Percentiles rank a stretch among this genome's conserved stretches.
phyloP scores from a whole-genome alignment of 768 basidiomycete species.

The Fomitopsis serialis region DNA sequence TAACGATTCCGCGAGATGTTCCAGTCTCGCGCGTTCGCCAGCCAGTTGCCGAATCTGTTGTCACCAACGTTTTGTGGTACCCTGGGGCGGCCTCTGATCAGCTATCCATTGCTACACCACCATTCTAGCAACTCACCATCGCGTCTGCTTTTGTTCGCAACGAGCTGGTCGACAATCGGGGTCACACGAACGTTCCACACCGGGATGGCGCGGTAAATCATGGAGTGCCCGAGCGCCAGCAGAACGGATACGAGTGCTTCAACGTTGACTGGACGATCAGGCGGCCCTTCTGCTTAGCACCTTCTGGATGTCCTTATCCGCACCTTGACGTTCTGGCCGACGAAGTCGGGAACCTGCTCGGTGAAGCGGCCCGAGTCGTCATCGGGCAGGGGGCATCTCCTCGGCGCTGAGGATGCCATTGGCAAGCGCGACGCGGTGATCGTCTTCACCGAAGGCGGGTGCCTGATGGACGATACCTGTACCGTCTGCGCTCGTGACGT shows the following conservation, averaged over 20 bases:
- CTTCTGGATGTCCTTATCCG: conserved; percentile 94
- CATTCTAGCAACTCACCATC: conserved; percentile 53
- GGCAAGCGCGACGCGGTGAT: conserved; percentile 87
- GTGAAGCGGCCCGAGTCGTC: conserved; percentile 90
- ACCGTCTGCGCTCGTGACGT: conserved; percentile 90
- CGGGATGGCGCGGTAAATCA: conserved; percentile 94
- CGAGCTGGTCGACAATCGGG: conserved; percentile 79
- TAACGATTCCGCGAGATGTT: conserved; percentile 98
- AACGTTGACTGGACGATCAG: conserved; percentile 84
- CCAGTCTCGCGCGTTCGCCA: conserved; percentile 98
- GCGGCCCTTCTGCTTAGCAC: conserved; percentile 81
- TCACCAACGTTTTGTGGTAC: conserved; percentile 91
- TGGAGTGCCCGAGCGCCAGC: conserved; percentile 96
- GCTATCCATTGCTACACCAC: neutral
- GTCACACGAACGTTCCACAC: conserved; percentile 94
- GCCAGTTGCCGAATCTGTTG: conserved; percentile 93
- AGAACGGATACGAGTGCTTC: conserved; percentile 93
- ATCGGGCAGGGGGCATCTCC: conserved; percentile 97
- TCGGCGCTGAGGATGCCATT: conserved; percentile 80
- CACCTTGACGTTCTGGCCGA: conserved; percentile 91
- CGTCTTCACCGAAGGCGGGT: conserved; percentile 97
- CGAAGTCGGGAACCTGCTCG: conserved; percentile 83
- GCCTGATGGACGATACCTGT: conserved; percentile 99
- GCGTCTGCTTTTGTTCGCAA: conserved; percentile 86
- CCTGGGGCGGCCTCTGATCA: conserved; percentile 36